These are phyloP conservation scores for Quillaja saponaria DNA, from an alignment of 306 rosid genomes.

Conservation along the genomic window DNA sequence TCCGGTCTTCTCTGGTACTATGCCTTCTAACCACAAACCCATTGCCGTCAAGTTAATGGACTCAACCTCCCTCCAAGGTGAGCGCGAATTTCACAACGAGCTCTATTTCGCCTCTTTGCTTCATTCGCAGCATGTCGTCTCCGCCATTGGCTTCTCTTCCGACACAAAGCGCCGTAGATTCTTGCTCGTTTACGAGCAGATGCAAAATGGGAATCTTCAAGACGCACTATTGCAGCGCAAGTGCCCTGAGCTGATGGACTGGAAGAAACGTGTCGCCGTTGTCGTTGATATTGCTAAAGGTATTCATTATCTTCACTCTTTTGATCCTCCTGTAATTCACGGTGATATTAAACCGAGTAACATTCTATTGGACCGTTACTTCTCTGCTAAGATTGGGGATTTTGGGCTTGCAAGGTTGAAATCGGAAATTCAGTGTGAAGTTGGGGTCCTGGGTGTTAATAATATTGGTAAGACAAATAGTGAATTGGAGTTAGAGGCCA, in stretches of 20 bases:
- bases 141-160: conserved; percentile 73
- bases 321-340: conserved; percentile 77
- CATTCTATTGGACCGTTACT: conserved; percentile 53
- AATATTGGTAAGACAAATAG: conserved; percentile 30
- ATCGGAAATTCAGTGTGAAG: conserved; percentile 29
- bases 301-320: conserved; percentile 60
- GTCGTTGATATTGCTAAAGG: conserved; percentile 66
- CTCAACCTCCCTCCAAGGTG: conserved; percentile 77
- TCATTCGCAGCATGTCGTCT: conserved; percentile 47
- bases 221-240: conserved; percentile 73
- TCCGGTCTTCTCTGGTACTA: conserved; percentile 66
- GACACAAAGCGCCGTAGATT: conserved; percentile 72
- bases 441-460: conserved; percentile 24
- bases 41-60: conserved; percentile 91
- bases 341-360: conserved; percentile 95
- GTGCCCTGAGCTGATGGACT: conserved; percentile 62
- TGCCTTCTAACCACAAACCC: conserved; percentile 42
- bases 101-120: conserved; percentile 74
- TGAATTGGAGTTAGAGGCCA: conserved; percentile 26
- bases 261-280: conserved; percentile 59
- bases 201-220: conserved; percentile 85
- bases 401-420: conserved; percentile 81
- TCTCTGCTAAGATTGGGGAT: conserved; percentile 70
- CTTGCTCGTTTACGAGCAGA: conserved; percentile 71
- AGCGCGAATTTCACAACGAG: conserved; percentile 93